Base-by-base conservation (phyloP, 1,284 basidiomycete species). In the Trichosporon sp. region DNA sequence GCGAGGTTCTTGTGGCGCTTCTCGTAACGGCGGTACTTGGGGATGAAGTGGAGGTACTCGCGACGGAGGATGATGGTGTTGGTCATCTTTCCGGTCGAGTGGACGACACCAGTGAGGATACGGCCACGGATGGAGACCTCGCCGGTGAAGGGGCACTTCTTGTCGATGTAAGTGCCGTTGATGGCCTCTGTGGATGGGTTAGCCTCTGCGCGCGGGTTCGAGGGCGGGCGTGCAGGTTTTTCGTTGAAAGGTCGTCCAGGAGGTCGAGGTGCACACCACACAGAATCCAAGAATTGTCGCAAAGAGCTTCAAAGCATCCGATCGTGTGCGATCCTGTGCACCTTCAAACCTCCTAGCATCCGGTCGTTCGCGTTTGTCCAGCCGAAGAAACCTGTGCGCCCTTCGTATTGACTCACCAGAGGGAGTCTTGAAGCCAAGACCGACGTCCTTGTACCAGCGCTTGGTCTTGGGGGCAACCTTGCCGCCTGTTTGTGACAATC, bases 401-500 rank as follows among this genome's bases (percentile, higher is more conserved):
- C 21, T 10, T 6, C 23, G 14, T n/a, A 13, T 23, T 27, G 37
- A 75, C 76, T 72, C 68, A 78, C 76, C 76, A 73, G 71, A 36
- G 65, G 96, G 96, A 63, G 94, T 99, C 88, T 95, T 95, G 86
- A 93, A 96, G 63, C 93, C 94, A 66, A 97, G 85, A 78, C 94
- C 94, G 80, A 96, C 91, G 83, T 97, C 93, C 86, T 98, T 99
- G 86, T 93, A 97, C 96, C 96, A 99, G 81, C 96, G 86, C 87
- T 90, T 95, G 74, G 93, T 90, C 86, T 90, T 97, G 74, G 92
- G 92, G 68, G 89, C 86, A 71, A 92, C 84, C 86, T 95, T 95
- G 73, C 89, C 88, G 75, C 84, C 90, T 91, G 78, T 62, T 65
- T 66, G 68, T 69, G 31, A 60, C 7, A 32, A 29, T 36, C 49